These are phyloP conservation scores for Lycium ferocissimum DNA, from an alignment of 257 asterid genomes.

Conservation along the genomic window DNA sequence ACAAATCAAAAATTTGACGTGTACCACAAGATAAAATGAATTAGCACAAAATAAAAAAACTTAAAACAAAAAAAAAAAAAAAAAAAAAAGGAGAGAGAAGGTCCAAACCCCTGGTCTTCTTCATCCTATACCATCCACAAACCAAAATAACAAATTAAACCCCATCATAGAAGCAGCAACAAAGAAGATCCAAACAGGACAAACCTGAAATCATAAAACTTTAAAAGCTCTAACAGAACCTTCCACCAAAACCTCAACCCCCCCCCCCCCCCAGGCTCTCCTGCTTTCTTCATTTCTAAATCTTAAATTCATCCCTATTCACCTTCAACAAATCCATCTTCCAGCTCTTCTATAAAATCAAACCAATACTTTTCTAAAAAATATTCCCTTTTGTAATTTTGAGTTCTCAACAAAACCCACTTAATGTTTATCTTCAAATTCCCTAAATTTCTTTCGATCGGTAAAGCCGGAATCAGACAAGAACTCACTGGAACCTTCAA, in stretches of 20 bases:
- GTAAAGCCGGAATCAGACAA: not conserved
- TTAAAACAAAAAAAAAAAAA: not conserved
- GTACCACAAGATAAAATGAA: not conserved
- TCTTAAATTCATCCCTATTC: not conserved
- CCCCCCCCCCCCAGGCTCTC: not conserved
- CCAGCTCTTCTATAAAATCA: not conserved
- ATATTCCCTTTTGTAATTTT: not conserved
- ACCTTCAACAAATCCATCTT: conserved; percentile 8
- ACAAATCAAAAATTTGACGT: not conserved
- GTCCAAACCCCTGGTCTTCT: too few species aligned
- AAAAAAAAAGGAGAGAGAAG: not conserved
- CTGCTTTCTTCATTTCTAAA: not conserved
- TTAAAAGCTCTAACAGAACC: not conserved
- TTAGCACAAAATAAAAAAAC: not conserved
- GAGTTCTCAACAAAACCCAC: not conserved
- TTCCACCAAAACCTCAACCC: not conserved
- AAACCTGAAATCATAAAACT: not conserved
- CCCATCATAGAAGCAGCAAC: conserved; percentile 3
- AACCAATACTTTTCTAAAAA: not conserved
- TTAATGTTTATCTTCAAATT: not conserved
- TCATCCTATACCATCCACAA: not conserved
- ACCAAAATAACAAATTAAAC: not conserved
- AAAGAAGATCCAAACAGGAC: not conserved
- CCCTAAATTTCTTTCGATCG: not conserved
- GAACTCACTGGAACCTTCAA: not conserved